Percentiles rank a stretch among this genome's conserved stretches.
These are phyloP conservation scores for Psilocybe sp. DNA, from an alignment of 768 basidiomycete species.

Conservation along the genomic window DNA sequence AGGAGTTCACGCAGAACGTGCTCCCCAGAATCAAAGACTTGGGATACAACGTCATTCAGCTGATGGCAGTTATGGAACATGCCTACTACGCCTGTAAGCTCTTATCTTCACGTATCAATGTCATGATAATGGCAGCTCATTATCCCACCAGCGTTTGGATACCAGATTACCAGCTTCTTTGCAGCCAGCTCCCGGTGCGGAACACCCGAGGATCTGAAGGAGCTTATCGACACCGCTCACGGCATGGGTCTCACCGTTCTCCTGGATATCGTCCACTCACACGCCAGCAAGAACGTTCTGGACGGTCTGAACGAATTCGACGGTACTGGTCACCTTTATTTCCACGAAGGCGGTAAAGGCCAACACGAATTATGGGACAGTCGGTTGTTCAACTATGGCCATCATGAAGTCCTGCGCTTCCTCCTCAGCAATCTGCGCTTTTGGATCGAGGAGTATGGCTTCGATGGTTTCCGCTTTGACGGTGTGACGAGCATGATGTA, in stretches of 20 bases:
- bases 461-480: conserved; percentile 98
- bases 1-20: conserved; percentile 85
- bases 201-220: conserved; percentile 91
- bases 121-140: neutral
- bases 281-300: conserved; percentile 95
- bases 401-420: conserved; percentile 93
- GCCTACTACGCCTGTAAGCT: conserved; percentile 93
- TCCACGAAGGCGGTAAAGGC: conserved; percentile 91
- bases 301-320: conserved; percentile 97
- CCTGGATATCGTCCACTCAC: conserved; percentile 96
- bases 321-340: conserved; percentile 96
- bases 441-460: conserved; percentile 92
- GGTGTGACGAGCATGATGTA: conserved; percentile 99
- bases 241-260: conserved; percentile 90
- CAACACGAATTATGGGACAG: conserved; percentile 98
- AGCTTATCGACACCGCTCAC: conserved; percentile 93
- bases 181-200: conserved; percentile 96
- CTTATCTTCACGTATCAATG: neutral
- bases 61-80: conserved; percentile 99
- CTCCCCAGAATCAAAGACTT: conserved; percentile 87
- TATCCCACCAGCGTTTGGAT: conserved; percentile 77
- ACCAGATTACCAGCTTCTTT: conserved; percentile 97
- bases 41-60: conserved; percentile 95
- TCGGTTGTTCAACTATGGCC: conserved; percentile 93
- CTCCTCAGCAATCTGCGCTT: conserved; percentile 92